A percentile compares a stretch with the other conserved stretches of the same genome.
Evolutionary conservation across 768 basidiomycete genomes (phyloP).

Genomic region (Leccinellum albellum): DNA sequence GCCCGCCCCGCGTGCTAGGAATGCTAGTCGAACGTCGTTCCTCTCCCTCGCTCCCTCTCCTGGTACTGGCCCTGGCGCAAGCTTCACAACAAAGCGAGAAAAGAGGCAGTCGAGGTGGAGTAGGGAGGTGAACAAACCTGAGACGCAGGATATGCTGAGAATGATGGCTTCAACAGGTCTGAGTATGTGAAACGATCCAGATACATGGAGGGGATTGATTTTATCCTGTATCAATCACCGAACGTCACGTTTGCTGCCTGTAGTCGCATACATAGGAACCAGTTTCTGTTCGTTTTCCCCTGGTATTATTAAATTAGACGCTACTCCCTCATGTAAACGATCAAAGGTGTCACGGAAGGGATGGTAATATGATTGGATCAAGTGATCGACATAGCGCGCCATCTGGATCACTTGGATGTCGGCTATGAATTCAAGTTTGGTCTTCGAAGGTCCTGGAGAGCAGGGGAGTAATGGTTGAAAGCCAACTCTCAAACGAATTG

Average conservation of each 20-base stretch:
- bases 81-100: conserved; percentile 7
- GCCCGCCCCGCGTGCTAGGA: conserved; percentile 1
- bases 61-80: background rate
- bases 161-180: conserved; percentile 2
- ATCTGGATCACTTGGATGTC: background rate
- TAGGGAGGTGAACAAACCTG: conserved; percentile 15
- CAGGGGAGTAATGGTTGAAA: no score
- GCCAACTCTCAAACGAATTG: no score
- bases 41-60: background rate
- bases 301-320: background rate
- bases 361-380: background rate
- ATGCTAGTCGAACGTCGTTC: background rate
- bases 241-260: background rate
- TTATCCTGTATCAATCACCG: background rate
- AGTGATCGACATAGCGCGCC: background rate
- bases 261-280: background rate
- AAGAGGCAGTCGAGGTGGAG: conserved; percentile 16
- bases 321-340: background rate
- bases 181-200: background rate
- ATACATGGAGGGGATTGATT: no score
- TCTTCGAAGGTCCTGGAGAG: no score
- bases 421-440: no score
- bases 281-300: background rate
- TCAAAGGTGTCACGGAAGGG: background rate
- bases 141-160: conserved; percentile 22